phyloP scores from a whole-genome alignment of 257 asterid genomes.

The Ehretia macrophylla region DNA sequence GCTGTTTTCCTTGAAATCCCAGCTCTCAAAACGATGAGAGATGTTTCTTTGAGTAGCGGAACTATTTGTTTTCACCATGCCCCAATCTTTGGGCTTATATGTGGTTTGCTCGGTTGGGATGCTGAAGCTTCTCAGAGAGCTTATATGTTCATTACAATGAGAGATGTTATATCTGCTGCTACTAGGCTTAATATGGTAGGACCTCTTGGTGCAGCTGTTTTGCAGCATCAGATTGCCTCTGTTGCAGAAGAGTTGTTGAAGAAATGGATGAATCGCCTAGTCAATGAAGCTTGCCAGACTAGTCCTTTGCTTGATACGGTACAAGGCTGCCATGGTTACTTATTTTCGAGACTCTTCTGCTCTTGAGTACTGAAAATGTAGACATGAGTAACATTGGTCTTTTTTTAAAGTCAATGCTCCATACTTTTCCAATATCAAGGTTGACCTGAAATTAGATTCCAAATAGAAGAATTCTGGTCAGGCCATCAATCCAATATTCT shows the following conservation, averaged over 20 bases:
- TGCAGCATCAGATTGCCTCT: conserved; percentile 64
- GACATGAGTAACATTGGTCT: neutral
- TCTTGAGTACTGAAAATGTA: conserved; percentile 38
- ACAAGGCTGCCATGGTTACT: conserved; percentile 94
- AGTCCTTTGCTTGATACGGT: conserved; percentile 78
- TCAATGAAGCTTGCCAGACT: conserved; percentile 88
- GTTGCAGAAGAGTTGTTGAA: conserved; percentile 53
- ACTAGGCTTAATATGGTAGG: conserved; percentile 86
- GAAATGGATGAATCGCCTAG: conserved; percentile 78
- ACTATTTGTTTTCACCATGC: conserved; percentile 66
- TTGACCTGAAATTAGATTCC: no score
- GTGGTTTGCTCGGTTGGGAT: conserved; percentile 69
- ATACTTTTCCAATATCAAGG: no score
- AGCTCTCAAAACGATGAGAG: conserved; percentile 48
- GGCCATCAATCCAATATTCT: no score
- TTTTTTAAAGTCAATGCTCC: neutral
- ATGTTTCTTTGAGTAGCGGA: conserved; percentile 40
- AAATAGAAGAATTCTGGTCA: no score
- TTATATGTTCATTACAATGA: conserved; percentile 76
- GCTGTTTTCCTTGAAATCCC: conserved; percentile 66
- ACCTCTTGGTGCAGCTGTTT: conserved; percentile 78
- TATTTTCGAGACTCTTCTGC: conserved; percentile 88
- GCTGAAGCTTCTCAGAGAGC: conserved; percentile 63
- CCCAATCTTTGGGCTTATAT: conserved; percentile 73
- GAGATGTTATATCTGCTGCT: conserved; percentile 90